Evolutionary conservation across 1,284 basidiomycete species (phyloP).

Genomic region (Ganoderma multipileum): DNA sequence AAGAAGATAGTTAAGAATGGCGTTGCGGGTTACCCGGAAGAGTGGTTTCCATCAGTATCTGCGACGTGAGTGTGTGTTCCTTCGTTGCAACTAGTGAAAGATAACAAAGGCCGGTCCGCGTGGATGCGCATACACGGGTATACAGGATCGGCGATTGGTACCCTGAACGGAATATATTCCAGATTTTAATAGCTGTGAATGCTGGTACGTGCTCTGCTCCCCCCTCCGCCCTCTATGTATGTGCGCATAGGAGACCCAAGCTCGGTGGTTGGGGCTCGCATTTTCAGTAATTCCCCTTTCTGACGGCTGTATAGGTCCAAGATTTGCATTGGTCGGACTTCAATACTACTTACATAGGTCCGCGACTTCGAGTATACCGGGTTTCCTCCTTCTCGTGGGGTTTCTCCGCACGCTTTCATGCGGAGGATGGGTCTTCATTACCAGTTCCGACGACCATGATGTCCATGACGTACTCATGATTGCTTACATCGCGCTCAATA

Average conservation of each 20-base stretch:
- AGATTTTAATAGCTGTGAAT: constrained; percentile 88
- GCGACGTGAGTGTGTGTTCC: constrained; percentile 73
- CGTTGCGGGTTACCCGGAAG: constrained; percentile 85
- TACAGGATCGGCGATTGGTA: constrained; percentile 91
- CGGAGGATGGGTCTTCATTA: constrained; percentile 94
- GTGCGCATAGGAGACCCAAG: neutral
- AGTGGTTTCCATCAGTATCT: constrained; percentile 94
- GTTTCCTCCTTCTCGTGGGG: constrained; percentile 68
- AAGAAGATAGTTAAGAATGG: constrained; percentile 90
- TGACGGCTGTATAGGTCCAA: constrained; percentile 60
- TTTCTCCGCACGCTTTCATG: constrained; percentile 83
- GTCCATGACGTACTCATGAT: constrained; percentile 93
- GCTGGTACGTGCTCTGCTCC: constrained; percentile 58
- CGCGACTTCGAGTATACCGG: constrained; percentile 53
- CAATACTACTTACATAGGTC: constrained; percentile 72
- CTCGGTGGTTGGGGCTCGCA: neutral
- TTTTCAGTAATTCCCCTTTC: neutral
- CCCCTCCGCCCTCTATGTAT: neutral
- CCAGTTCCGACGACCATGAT: constrained; percentile 82
- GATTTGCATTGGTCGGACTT: constrained; percentile 79
- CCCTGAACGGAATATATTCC: constrained; percentile 88
- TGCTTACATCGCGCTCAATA: constrained; percentile 78
- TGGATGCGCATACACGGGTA: constrained; percentile 3
- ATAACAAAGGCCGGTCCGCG: neutral
- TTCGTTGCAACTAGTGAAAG: neutral